Percentiles rank a stretch among this genome's conserved stretches.
These are phyloP conservation scores for Blastocystis sp. DNA, from an alignment of 352 stramenopile genomes.

Conservation along the genomic window DNA sequence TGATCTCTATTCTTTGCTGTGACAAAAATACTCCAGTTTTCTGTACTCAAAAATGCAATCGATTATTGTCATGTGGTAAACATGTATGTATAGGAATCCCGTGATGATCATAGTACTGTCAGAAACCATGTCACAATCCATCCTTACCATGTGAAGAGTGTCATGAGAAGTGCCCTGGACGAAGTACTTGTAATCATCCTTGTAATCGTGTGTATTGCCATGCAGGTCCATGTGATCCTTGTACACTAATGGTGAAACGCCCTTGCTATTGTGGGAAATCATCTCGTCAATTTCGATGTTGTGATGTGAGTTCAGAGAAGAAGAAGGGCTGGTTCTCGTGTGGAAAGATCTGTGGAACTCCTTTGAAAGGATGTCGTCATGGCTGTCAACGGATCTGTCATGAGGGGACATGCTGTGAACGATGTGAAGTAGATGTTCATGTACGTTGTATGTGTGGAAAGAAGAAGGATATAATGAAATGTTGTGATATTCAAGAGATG, in stretches of 20 bases:
- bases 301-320: neutral
- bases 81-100: neutral
- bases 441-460: slow-evolving; percentile 24
- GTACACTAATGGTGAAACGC: slow-evolving; percentile 8
- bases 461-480: neutral
- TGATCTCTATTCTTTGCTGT: neutral
- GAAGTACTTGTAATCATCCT: neutral
- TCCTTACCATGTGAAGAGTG: slow-evolving; percentile 23
- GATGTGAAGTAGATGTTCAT: neutral
- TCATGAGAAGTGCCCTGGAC: neutral
- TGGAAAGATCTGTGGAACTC: slow-evolving; percentile 23
- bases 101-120: neutral
- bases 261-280: slow-evolving; percentile 54
- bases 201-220: slow-evolving; percentile 45
- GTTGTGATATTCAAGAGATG: slow-evolving; percentile 14
- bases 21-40: neutral
- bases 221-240: slow-evolving; percentile 15
- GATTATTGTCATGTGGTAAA: slow-evolving; percentile 9
- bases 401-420: neutral
- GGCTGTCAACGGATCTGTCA: neutral
- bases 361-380: slow-evolving; percentile 7
- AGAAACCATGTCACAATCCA: neutral
- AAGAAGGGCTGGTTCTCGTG: slow-evolving; percentile 13
- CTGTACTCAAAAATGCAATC: neutral
- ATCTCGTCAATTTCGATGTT: neutral